Conservation (phyloP, 2,329 filamentous ascomycete species). For the Epichloe gansuensis region DNA sequence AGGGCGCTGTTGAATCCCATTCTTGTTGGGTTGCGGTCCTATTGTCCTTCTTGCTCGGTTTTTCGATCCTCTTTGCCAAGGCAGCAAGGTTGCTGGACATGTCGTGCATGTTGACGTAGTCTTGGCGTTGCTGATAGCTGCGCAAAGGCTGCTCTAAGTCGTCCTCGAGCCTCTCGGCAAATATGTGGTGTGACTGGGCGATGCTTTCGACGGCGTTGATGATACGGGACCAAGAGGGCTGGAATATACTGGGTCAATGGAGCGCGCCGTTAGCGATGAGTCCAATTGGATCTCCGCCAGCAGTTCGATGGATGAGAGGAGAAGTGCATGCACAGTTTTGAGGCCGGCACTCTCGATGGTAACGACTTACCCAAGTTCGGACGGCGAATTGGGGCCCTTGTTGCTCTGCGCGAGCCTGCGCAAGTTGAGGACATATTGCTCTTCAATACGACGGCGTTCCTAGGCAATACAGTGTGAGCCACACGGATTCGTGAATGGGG, state of each 20-base stretch:
- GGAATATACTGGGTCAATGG: conserved; percentile 57
- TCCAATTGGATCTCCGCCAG: background rate
- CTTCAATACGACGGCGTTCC: conserved; percentile 89
- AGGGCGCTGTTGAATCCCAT: conserved; percentile 92
- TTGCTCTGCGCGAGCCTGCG: conserved; percentile 68
- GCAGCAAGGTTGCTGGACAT: conserved; percentile 70
- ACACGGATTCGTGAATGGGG: background rate
- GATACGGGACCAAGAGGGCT: conserved; percentile 81
- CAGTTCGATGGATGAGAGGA: background rate
- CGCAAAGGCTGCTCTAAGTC: conserved; percentile 81
- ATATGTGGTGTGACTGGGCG: conserved; percentile 70
- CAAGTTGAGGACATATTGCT: conserved; percentile 72
- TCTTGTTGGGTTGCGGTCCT: conserved; percentile 71
- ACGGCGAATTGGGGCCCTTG: conserved; percentile 60
- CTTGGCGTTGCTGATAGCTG: conserved; percentile 59
- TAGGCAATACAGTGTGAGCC: conserved; percentile 23
- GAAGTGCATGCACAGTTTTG: background rate
- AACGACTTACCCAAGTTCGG: conserved; percentile 72
- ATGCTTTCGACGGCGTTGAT: conserved; percentile 67
- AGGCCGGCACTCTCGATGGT: background rate
- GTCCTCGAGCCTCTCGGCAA: conserved; percentile 71
- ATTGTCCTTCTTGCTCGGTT: conserved; percentile 65
- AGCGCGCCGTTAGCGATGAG: conserved; percentile 5
- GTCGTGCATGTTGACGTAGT: conserved; percentile 68
- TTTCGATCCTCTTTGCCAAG: conserved; percentile 80